Base-by-base conservation (phyloP, 2,329 filamentous ascomycete genomes). In the Arthrinium phaeospermum region DNA sequence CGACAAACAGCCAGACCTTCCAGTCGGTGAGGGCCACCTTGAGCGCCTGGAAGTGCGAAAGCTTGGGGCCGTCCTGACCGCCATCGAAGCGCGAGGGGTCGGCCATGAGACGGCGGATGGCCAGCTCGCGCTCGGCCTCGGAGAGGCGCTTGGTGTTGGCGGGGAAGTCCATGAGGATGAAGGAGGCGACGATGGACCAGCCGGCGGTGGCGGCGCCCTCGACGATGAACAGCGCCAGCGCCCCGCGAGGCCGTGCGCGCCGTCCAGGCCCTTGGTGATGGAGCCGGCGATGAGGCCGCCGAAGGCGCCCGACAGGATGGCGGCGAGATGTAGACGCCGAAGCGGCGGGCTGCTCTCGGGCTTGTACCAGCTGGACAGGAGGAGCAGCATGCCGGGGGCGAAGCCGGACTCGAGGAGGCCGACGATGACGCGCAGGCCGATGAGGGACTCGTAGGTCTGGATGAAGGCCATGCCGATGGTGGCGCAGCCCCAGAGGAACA, bases 281-380 rank as follows among this genome's bases (percentile, higher is more conserved):
- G 87, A 88, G 2, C 88, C 89, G 0, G 90, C 90, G 14, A 92
- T 83, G 5, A 91, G 83, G 14, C 90, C 90, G 76, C 90, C 90
- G 73, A 92, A 91, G 0, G 89, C 91, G 0, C 92, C 92, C 0
- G 91, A 90, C 0, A 94, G 82, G 0, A 92, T 91, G 1, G 92
- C 92, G 0, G 91, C 0, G 91, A 92, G 82, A 94, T 94, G 84
- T 93, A 93, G 37, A 92, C 89, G 6, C 91, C 91, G 51, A 81
- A 81, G 24, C 81, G 78, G 71, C 75, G 80, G 46, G 74, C 75
- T 81, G 79, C 71, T 82, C 80, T 75, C 75, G 30, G 76, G 75
- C 73, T 81, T 81, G 72, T 93, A 94, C 92, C 92, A 94, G 73
- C 89, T 92, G 0, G 88, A 91, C 0, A 93, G 83, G 73, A 92